A percentile compares a stretch with the other conserved stretches of the same genome.
phyloP scores from a whole-genome alignment of 495 filamentous ascomycete species.

The Diplogelasinospora grovesii region DNA sequence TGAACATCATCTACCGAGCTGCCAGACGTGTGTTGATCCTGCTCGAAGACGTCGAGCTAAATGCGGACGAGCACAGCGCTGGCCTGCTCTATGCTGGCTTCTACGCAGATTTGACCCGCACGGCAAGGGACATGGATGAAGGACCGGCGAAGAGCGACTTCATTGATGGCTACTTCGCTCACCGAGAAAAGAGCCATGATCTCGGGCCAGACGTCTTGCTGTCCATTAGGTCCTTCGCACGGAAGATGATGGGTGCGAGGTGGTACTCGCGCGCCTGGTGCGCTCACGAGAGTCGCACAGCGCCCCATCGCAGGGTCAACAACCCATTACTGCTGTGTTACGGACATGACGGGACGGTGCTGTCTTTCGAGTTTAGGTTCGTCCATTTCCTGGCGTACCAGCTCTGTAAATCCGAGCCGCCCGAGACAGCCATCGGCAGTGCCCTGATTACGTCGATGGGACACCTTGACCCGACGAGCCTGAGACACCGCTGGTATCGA shows the following conservation, averaged over 20 bases:
- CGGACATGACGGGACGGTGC: slow-evolving; percentile 5
- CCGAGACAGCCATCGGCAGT: no score
- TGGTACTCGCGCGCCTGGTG: slow-evolving; percentile 23
- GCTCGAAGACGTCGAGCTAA: slow-evolving; percentile 19
- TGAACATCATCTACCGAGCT: slow-evolving; percentile 22
- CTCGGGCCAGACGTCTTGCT: background rate
- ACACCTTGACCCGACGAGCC: slow-evolving; percentile 6
- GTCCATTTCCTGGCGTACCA: slow-evolving; percentile 9
- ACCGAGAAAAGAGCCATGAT: background rate
- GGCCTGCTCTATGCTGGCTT: slow-evolving; percentile 11
- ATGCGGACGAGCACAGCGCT: slow-evolving; percentile 9
- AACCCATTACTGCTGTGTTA: slow-evolving; percentile 22
- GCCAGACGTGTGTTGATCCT: slow-evolving; percentile 16
- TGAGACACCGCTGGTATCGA: slow-evolving; percentile 10
- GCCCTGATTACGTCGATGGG: background rate
- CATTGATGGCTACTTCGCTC: slow-evolving; percentile 9
- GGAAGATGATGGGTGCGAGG: slow-evolving; percentile 15
- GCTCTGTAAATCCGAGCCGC: slow-evolving; percentile 1
- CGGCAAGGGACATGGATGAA: slow-evolving; percentile 3
- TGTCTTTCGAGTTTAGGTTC: slow-evolving; percentile 21
- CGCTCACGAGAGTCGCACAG: slow-evolving; percentile 19
- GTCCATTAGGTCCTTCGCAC: slow-evolving; percentile 5
- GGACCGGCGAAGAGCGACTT: slow-evolving; percentile 8
- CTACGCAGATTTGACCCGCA: slow-evolving; percentile 8
- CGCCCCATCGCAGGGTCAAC: slow-evolving; percentile 6